A percentile compares a stretch with the other conserved stretches of the same genome.
phyloP scores from a whole-genome alignment of 2,329 filamentous ascomycete genomes.

The Fusarium xyrophilum region DNA sequence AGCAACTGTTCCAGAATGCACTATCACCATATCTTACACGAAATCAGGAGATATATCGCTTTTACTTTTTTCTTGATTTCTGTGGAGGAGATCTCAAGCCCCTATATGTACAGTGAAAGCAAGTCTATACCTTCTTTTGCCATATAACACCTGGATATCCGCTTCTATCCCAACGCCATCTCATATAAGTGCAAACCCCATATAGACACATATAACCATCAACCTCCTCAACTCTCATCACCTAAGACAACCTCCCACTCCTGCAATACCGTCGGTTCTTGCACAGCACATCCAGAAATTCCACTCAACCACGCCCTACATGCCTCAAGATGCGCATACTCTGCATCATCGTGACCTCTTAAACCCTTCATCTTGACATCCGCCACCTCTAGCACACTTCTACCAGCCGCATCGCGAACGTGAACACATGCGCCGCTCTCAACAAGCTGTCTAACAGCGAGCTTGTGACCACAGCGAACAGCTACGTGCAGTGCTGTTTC shows the following conservation, averaged over 20 bases:
- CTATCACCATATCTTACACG: background rate
- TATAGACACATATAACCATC: background rate
- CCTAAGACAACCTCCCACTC: constrained; percentile 48
- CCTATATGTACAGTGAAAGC: background rate
- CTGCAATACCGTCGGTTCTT: constrained; percentile 50
- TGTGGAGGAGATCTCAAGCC: background rate
- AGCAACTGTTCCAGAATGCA: background rate
- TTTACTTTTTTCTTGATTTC: background rate
- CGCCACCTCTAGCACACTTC: constrained; percentile 55
- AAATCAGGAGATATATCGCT: background rate
- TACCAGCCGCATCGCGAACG: constrained; percentile 52
- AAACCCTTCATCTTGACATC: constrained; percentile 50
- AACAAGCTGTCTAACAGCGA: constrained; percentile 56
- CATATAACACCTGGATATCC: constrained; percentile 9
- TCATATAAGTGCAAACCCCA: background rate
- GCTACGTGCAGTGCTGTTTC: constrained; percentile 64
- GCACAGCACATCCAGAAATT: constrained; percentile 43
- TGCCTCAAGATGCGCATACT: constrained; percentile 54
- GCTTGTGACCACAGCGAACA: constrained; percentile 59
- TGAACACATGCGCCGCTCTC: constrained; percentile 57
- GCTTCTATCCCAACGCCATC: constrained; percentile 18
- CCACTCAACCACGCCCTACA: constrained; percentile 56
- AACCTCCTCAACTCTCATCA: background rate
- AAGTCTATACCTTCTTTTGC: constrained; percentile 10
- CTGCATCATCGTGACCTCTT: constrained; percentile 41